A percentile compares a stretch with the other conserved stretches of the same genome.
These are phyloP conservation scores for Geranomyces michiganensis DNA, from an alignment of 192 early-diverging fungal genomes.

Conservation along the genomic window DNA sequence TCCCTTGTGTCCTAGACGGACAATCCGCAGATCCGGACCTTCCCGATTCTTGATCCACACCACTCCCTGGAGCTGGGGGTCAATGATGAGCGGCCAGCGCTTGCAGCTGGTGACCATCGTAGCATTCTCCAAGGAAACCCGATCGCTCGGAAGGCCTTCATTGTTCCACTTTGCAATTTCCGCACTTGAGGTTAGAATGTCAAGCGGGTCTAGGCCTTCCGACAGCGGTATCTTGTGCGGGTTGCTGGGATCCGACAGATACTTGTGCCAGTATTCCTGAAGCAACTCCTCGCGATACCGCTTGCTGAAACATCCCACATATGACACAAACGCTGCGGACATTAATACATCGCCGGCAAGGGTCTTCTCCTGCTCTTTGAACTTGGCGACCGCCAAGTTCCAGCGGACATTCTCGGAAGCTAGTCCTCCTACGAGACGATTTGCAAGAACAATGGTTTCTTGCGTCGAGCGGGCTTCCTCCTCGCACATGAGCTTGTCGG, in stretches of 20 bases:
- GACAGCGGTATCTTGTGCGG: conserved; percentile 57
- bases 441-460: conserved; percentile 65
- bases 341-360: conserved; percentile 64
- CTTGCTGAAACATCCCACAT: conserved; percentile 70
- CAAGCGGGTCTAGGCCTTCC: conserved; percentile 58
- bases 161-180: conserved; percentile 72
- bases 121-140: conserved; percentile 67
- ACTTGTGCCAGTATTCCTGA: conserved; percentile 60
- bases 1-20: conserved; percentile 58
- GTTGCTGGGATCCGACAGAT: conserved; percentile 48
- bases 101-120: conserved; percentile 66
- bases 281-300: conserved; percentile 62
- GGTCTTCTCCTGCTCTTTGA: conserved; percentile 71
- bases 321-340: conserved; percentile 65
- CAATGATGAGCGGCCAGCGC: conserved; percentile 69
- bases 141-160: conserved; percentile 65
- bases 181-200: conserved; percentile 58
- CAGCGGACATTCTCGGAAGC: conserved; percentile 71
- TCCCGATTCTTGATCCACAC: conserved; percentile 68
- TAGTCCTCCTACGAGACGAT: conserved; percentile 66
- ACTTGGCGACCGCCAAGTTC: conserved; percentile 64
- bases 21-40: conserved; percentile 56
- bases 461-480: conserved; percentile 67
- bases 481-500: conserved; percentile 65
- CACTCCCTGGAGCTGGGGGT: conserved; percentile 70